Base-by-base conservation (phyloP, 352 stramenopile genomes). In the Pythium sukuiense region DNA sequence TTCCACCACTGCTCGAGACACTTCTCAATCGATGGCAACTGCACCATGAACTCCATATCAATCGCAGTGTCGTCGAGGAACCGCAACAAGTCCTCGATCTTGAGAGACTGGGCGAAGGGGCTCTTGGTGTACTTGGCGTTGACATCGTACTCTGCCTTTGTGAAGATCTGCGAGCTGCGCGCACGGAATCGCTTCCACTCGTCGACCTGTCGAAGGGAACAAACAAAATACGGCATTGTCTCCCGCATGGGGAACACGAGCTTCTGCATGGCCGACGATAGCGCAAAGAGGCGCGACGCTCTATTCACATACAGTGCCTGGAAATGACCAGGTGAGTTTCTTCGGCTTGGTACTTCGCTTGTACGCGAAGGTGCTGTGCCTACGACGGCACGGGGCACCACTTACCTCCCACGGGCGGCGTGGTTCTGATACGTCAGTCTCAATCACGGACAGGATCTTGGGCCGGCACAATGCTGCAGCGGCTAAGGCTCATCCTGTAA, bases 21-120 rank as follows among this genome's bases (percentile, higher is more conserved):
- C 55, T 85, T 86, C 37, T 95, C 83, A 46, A 95, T 93, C 27
- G 85, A 93, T 49, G 87, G 87, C 12, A 95, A 63, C 55, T 90
- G 83, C 52, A 89, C 80, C 81, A 92, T 91, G 41, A 92, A 93
- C 55, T 91, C 86, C 50, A 93, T 90, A 59, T 95, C 85, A 35
- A 92, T 55, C 20, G 77, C 73, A 2, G 83, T 91, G 59, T 92
- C 85, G 43, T 90, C 81, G 33, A 93, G 67, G 56, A 90, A 93
- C 2, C 80, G 74, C 55, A 85, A 30, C 54, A 93, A 60, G 59
- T 91, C 83, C 14, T 92, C 80, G 37, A 90, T 56, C 39, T 79
- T 78, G 35, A 79, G 75, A 4, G 81, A 92, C 37, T 78, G 73
- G 43, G 84, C 75, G 52, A 89, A 87, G 18, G 83, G 66, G 30